phyloP scores from a whole-genome alignment of 1,284 basidiomycete species.

The Pyrrhoderma noxium region DNA sequence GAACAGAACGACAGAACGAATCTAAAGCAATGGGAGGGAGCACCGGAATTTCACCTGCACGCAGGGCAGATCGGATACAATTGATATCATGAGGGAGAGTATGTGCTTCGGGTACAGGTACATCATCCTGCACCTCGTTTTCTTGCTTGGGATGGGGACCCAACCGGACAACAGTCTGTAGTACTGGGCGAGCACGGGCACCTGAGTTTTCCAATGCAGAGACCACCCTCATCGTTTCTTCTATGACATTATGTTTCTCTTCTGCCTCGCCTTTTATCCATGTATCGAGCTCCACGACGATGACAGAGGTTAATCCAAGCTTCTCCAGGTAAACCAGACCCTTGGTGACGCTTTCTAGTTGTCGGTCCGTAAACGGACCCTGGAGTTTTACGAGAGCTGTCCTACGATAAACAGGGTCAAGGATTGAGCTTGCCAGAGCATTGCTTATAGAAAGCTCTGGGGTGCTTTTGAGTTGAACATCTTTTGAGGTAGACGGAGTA shows the following conservation, averaged over 20 bases:
- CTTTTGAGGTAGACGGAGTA: conserved; percentile 21
- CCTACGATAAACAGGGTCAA: conserved; percentile 75
- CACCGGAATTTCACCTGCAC: conserved; percentile 92
- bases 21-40: conserved; percentile 93
- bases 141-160: conserved; percentile 61
- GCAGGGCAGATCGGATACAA: conserved; percentile 81
- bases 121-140: conserved; percentile 22
- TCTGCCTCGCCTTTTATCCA: conserved; percentile 60
- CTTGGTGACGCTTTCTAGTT: conserved; percentile 88
- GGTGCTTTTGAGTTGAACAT: conserved; percentile 24
- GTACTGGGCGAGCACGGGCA: conserved; percentile 79
- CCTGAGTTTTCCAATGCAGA: conserved; percentile 79
- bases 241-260: conserved; percentile 53
- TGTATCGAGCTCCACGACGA: conserved; percentile 88
- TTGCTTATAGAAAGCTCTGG: conserved; percentile 22
- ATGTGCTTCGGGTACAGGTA: conserved; percentile 59
- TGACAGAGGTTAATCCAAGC: conserved; percentile 90
- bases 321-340: conserved; percentile 95
- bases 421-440: conserved; percentile 67
- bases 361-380: conserved; percentile 92
- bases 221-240: conserved; percentile 82
- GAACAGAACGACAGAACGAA: conserved; percentile 79
- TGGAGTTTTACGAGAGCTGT: conserved; percentile 96
- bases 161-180: conserved; percentile 79
- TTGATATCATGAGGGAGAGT: conserved; percentile 70